phyloP scores from a whole-genome alignment of 148 eudicot genomes.

The Agrostemma githago region DNA sequence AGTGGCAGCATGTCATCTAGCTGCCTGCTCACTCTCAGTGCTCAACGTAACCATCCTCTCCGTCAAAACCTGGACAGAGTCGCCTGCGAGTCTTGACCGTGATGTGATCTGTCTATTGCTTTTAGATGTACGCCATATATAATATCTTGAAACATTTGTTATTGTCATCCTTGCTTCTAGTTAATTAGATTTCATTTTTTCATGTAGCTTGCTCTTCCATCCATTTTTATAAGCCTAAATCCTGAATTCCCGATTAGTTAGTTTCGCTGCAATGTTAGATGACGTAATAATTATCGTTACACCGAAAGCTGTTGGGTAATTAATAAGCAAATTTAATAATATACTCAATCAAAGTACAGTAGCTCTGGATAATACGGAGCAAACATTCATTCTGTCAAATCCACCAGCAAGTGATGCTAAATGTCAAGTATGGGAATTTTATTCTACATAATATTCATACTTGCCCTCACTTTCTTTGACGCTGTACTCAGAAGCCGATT shows the following conservation, averaged over 20 bases:
- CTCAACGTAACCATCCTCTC: background rate
- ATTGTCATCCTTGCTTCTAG: background rate
- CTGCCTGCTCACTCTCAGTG: background rate
- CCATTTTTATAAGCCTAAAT: no score
- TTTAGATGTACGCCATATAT: background rate
- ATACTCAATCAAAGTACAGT: background rate
- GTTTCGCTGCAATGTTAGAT: background rate
- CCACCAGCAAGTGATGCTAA: conserved; percentile 16
- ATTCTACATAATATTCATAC: conserved; percentile 21
- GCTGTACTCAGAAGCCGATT: background rate
- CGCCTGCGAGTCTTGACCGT: background rate
- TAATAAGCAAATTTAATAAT: background rate
- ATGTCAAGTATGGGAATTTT: conserved; percentile 14
- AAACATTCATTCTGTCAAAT: background rate
- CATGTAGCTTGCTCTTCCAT: background rate
- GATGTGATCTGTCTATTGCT: background rate
- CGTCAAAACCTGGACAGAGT: background rate
- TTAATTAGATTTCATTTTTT: background rate
- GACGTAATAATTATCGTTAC: background rate
- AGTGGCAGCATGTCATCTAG: conserved; percentile 3
- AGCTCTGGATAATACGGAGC: background rate
- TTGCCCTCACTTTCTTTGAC: conserved; percentile 7
- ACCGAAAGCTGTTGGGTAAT: background rate
- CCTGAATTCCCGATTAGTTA: background rate
- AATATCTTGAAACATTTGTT: background rate